Evolutionary conservation across 192 early-diverging fungal species (phyloP).

Genomic region (Umbelopsis sp.): DNA sequence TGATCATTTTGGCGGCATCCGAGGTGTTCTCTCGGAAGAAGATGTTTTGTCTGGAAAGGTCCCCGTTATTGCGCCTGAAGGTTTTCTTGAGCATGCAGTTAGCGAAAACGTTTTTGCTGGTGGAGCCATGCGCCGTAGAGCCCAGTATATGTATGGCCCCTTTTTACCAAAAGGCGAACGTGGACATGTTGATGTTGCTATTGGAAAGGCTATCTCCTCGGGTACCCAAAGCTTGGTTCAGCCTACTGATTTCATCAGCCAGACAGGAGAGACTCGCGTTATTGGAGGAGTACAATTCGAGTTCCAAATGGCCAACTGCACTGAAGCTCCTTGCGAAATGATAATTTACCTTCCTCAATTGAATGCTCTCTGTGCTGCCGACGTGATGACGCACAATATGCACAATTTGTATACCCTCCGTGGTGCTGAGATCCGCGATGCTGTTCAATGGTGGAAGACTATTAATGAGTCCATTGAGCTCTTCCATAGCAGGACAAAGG

Average conservation of each 20-base stretch:
- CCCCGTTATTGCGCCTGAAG: slow-evolving; percentile 1
- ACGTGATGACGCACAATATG: slow-evolving; percentile 16
- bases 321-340: slow-evolving; percentile 13
- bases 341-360: background rate
- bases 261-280: background rate
- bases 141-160: slow-evolving; percentile 1
- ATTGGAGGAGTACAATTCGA: slow-evolving; percentile 2
- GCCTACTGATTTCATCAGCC: background rate
- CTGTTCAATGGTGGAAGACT: slow-evolving; percentile 13
- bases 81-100: slow-evolving; percentile 2
- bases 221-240: background rate
- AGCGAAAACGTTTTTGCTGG: slow-evolving; percentile 10
- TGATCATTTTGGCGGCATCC: slow-evolving; percentile 11
- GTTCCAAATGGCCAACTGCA: slow-evolving; percentile 11
- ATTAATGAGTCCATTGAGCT: background rate
- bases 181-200: slow-evolving; percentile 2
- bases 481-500: background rate
- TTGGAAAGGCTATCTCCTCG: background rate
- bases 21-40: background rate
- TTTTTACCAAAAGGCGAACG: background rate
- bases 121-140: slow-evolving; percentile 12
- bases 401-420: slow-evolving; percentile 11
- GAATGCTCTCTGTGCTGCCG: slow-evolving; percentile 3
- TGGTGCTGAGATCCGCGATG: slow-evolving; percentile 11
- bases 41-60: background rate